These are phyloP conservation scores for Haplosporangium sp. DNA, from an alignment of 371 early-diverging fungal genomes.

Conservation along the genomic window DNA sequence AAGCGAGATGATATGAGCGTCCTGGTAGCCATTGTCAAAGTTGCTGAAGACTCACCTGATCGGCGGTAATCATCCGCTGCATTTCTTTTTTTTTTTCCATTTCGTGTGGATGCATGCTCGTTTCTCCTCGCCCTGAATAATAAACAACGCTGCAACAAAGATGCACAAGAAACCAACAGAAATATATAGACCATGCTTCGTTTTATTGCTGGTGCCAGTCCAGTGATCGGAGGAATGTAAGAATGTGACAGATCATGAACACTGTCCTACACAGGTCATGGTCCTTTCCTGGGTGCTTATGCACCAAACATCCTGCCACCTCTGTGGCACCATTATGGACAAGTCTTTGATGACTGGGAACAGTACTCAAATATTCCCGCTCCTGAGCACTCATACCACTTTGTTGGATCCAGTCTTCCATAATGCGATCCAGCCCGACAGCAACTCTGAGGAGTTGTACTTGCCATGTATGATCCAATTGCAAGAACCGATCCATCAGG, in stretches of 20 bases:
- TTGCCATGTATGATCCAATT: conserved; percentile 24
- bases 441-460: conserved; percentile 7
- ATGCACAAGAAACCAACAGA: no score
- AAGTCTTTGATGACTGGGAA: background rate
- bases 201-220: conserved; percentile 43
- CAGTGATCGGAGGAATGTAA: conserved; percentile 11
- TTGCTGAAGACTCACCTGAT: conserved; percentile 62
- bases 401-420: conserved; percentile 30
- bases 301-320: background rate
- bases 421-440: conserved; percentile 20
- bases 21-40: conserved; percentile 77
- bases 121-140: no score
- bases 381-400: conserved; percentile 2
- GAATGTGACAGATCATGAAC: conserved; percentile 9
- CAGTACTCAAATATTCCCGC: background rate
- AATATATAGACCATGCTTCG: no score
- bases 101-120: background rate
- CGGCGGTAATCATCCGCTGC: conserved; percentile 19
- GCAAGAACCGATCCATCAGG: conserved; percentile 27
- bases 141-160: no score
- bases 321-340: background rate
- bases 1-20: conserved; percentile 90
- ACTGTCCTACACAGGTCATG: conserved; percentile 13
- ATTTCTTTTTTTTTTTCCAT: conserved; percentile 5
- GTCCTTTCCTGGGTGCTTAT: background rate